Evolutionary conservation across 305 asterid species (phyloP).

Genomic region (Petunia hybrid): DNA sequence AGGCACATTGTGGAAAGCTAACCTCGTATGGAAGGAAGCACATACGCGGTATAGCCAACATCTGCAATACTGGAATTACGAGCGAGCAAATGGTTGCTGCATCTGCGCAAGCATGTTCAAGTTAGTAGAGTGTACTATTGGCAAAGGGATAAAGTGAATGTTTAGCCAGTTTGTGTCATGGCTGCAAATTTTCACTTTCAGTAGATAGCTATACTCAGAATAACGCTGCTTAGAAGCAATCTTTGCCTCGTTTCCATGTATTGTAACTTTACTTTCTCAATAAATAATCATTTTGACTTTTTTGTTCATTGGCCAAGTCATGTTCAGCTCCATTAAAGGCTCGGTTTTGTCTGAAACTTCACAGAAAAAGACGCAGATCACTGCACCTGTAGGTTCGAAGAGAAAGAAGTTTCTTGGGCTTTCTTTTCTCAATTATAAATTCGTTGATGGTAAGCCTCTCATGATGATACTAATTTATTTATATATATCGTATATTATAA

Average conservation of each 20-base stretch:
- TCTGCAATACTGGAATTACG: not conserved
- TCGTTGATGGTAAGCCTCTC: not conserved
- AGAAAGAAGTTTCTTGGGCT: not conserved
- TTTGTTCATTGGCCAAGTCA: too few relatives aligned
- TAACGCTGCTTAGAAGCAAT: not conserved
- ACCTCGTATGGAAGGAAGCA: not conserved
- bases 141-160: not conserved
- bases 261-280: not conserved
- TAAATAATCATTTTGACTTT: not conserved
- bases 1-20: constrained; percentile 10
- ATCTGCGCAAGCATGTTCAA: constrained; percentile 25
- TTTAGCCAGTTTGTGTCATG: not conserved
- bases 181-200: not conserved
- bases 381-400: not conserved
- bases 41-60: constrained; percentile 25
- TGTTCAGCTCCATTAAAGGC: not conserved
- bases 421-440: not conserved
- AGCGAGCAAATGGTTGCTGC: not conserved
- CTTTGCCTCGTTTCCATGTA: not conserved
- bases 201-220: not conserved
- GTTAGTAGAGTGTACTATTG: not conserved
- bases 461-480: not conserved
- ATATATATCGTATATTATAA: not conserved
- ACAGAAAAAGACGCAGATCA: not conserved
- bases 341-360: too few relatives aligned